Evolutionary conservation across 257 asterid species (phyloP), one percentile per base, ranked within the genome.

Genomic region (Rauvolfia tetraphylla): DNA sequence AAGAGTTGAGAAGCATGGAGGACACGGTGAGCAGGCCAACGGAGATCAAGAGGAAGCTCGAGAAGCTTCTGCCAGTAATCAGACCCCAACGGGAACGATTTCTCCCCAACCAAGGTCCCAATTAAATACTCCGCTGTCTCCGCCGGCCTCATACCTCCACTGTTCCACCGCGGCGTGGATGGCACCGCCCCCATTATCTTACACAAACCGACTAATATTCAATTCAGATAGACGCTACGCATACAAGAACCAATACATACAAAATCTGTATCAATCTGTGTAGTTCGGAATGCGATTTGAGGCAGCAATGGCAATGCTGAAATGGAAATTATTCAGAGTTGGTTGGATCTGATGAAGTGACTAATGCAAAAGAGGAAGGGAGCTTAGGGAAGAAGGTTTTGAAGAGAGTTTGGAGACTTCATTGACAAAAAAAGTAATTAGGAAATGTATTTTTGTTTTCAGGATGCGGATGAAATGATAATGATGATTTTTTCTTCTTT

Each of bases 51-150:
- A 49, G 98, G 93, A 61, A 91, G 89, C 86, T 89, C 96, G 63
- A 95, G 91, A 78, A 95, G 97, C 92, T 91, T 89, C 91, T 91
- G 90, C 99, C 99, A 95, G 92, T 91, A 95, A 86, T 91, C 98
- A 23, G 99, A 93, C 69, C 76, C 70, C 44, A 95, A 83, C 48
- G 96, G 95, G 80, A 86, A 93, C 39, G 98, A 90, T 83, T 89
- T 91, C 53, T 90, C 98, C 2, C 96, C 97, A 33, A 93, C 88
- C 72, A 91, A 87, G 70, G 80, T 84, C 46, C 93, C 96, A 56
- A 95, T 90, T 75, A 93, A 78, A 78, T 87, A 83, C 87, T 91
- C 98, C 72, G 96, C 96, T 82, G 92, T 79, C 67, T 95, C 99
- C 83, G 78, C 84, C 83, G 90, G 93, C 81, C 91, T 86, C 75